Percentiles rank a stretch among this genome's conserved stretches.
Evolutionary conservation across 2,329 filamentous ascomycete genomes (phyloP).

Genomic region (Calonectria ilicicola): DNA sequence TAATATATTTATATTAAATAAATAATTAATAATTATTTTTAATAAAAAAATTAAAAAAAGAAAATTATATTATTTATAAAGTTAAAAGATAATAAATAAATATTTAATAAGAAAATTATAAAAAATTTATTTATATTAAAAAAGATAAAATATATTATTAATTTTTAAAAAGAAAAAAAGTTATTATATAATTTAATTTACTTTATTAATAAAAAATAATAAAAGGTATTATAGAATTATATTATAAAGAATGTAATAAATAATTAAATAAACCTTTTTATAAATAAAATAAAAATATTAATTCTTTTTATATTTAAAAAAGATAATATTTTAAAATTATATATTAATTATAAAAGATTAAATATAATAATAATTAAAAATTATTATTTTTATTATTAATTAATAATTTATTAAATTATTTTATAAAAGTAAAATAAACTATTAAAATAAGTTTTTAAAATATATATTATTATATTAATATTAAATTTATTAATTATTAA

Average conservation of each 20-base stretch:
- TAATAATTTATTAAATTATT: conserved; percentile 16
- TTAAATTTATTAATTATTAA: conserved; percentile 24
- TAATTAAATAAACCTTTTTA: conserved; percentile 14
- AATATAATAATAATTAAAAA: conserved; percentile 28
- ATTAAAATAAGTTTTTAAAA: conserved; percentile 27
- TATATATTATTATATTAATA: conserved; percentile 26
- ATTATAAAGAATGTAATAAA: conserved; percentile 19
- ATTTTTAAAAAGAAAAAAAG: conserved; percentile 11
- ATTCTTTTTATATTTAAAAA: conserved; percentile 27
- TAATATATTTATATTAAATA: neutral
- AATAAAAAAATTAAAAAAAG: neutral
- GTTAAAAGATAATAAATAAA: neutral
- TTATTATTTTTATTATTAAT: conserved; percentile 21
- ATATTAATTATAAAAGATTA: conserved; percentile 29
- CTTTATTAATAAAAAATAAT: conserved; percentile 17
- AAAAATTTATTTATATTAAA: neutral
- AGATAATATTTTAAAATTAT: conserved; percentile 16
- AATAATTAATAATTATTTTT: neutral
- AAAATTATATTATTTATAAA: neutral
- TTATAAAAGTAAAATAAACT: conserved; percentile 14
- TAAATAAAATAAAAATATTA: conserved; percentile 10
- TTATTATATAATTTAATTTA: conserved; percentile 19
- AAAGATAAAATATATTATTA: conserved; percentile 16
- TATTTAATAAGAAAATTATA: neutral
- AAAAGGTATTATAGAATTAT: conserved; percentile 21